phyloP scores from a whole-genome alignment of 2,329 filamentous ascomycete species.

The Ophidiomyces ophidiicola region DNA sequence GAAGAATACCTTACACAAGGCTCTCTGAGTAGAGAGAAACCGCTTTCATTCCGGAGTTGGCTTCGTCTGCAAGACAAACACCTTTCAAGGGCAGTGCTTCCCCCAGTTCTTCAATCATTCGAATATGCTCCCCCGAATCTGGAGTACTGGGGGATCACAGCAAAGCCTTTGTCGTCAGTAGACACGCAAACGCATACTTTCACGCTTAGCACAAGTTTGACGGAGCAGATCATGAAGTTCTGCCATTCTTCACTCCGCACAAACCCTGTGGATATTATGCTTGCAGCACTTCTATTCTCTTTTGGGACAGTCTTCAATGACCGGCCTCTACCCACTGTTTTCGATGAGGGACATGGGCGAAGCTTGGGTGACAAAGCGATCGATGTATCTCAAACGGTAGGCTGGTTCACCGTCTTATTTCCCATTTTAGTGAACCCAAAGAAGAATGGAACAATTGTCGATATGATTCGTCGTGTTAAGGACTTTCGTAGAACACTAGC shows the following conservation, averaged over 20 bases:
- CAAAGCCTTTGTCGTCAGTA: background rate
- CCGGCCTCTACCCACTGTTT: constrained; percentile 29
- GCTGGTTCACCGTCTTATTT: constrained; percentile 42
- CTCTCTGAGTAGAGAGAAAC: constrained; percentile 20
- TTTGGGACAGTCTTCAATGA: constrained; percentile 35
- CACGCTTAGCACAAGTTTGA: constrained; percentile 19
- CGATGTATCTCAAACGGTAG: constrained; percentile 39
- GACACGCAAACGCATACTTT: constrained; percentile 10
- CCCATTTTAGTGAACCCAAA: constrained; percentile 23
- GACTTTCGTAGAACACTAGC: constrained; percentile 27
- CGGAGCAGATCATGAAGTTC: constrained; percentile 15
- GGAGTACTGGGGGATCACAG: constrained; percentile 8
- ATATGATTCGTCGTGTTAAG: constrained; percentile 29
- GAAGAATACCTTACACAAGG: constrained; percentile 23
- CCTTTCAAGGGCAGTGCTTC: constrained; percentile 10
- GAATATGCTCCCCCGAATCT: background rate
- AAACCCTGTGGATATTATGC: constrained; percentile 28
- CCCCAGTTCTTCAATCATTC: constrained; percentile 2
- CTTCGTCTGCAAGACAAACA: constrained; percentile 24
- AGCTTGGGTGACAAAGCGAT: constrained; percentile 35
- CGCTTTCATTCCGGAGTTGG: constrained; percentile 30
- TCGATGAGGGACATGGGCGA: constrained; percentile 41
- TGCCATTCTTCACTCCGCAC: constrained; percentile 26
- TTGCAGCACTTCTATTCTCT: constrained; percentile 31
- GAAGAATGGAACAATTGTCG: constrained; percentile 19